Base-by-base conservation (phyloP, 2,329 filamentous ascomycete species). In the Hypoxylon sp. region DNA sequence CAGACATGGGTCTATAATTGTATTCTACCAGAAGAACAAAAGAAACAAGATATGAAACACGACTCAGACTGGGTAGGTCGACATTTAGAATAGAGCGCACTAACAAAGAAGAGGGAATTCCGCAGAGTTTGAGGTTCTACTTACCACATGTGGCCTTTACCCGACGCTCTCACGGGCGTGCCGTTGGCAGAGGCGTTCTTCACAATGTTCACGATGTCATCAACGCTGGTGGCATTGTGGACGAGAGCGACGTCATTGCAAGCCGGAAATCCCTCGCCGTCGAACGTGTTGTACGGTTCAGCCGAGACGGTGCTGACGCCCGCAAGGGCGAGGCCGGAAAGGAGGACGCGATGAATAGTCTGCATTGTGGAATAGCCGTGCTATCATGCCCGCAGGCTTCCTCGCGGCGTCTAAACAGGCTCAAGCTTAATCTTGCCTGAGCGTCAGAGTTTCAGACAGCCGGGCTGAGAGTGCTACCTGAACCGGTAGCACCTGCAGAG, bases 261-360 rank as follows among this genome's bases (percentile, higher is more conserved):
- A 22, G 82, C 79, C 0, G 82, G 82, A 58, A 80, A 82, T 16
- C 82, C 83, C 2, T 77, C 76, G 8, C 83, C 83, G 64, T 85
- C 83, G 58, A 84, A 85, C 26, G 83, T 84, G 72, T 84, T 82
- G 74, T 80, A 85, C 69, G 72, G 77, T 12, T 66, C 67, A 16
- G 75, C 75, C 12, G 54, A 28, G 52, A 72, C 69, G 30, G 38
- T 42, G 26, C 59, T 40, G 8, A 62, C 20, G 12, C 51, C 42
- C n/a, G 42, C 62, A 28, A 65, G 50, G 44, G 65, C 56, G 49
- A 69, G 58, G 55, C 63, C 49, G 16, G 69, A 50, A 18, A 61
- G 9, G 24, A 62, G 30, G 33, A 49, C 32, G 38, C 46, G 61
- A 51, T 54, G 60, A 32, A 69, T 61, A 64, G 52, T 65, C 45